Evolutionary conservation across 2,329 filamentous ascomycete genomes (phyloP).

Genomic region (Fusarium albidum): DNA sequence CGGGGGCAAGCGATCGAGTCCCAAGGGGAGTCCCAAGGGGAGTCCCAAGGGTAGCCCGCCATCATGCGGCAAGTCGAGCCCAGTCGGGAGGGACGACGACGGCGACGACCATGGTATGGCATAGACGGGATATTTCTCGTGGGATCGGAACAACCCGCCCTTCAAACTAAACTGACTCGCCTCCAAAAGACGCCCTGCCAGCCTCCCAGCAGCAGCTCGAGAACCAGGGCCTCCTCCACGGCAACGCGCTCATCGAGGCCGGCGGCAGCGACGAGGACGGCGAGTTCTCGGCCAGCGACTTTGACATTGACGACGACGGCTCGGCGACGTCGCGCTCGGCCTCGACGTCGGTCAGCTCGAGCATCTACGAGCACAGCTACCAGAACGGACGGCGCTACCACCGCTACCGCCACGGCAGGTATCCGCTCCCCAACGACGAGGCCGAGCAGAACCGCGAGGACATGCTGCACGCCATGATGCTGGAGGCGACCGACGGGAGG

Average conservation of each 20-base stretch:
- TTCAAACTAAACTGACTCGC: neutral
- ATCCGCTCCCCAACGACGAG: constrained; percentile 52
- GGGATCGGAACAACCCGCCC: neutral
- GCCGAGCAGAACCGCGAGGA: constrained; percentile 52
- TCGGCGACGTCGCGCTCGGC: constrained; percentile 40
- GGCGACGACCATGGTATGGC: constrained; percentile 25
- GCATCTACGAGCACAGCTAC: constrained; percentile 45
- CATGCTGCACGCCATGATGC: constrained; percentile 52
- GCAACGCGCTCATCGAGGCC: constrained; percentile 42
- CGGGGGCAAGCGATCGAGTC: constrained; percentile 2
- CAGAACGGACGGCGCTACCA: constrained; percentile 49
- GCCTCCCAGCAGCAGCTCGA: neutral
- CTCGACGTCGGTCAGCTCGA: constrained; percentile 44
- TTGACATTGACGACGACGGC: constrained; percentile 43
- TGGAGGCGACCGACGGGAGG: constrained; percentile 48
- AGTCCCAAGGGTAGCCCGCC: constrained; percentile 11
- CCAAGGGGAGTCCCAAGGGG: constrained; percentile 9
- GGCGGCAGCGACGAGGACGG: constrained; percentile 46
- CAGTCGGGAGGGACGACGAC: neutral
- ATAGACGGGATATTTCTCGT: neutral
- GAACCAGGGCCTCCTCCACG: constrained; percentile 40
- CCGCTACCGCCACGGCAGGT: constrained; percentile 48
- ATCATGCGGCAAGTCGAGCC: neutral
- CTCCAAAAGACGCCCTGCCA: neutral
- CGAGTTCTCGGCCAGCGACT: constrained; percentile 45